Evolutionary conservation across 495 filamentous ascomycete genomes (phyloP).

Genomic region (Penicillium cataractarum): DNA sequence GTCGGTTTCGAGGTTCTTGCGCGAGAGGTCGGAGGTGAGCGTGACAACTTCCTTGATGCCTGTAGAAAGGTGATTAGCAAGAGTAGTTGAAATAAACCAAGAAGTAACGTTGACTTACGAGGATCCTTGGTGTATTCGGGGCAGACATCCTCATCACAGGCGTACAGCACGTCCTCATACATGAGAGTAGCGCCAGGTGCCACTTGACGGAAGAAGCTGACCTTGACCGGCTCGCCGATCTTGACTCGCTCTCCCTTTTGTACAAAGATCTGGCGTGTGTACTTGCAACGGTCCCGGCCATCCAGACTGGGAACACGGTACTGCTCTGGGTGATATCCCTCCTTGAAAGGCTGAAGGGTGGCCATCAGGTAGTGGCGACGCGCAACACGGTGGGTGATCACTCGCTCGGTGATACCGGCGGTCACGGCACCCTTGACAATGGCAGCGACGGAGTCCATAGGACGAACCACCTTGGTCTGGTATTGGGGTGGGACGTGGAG

Average conservation of each 20-base stretch:
- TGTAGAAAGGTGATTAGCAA: conserved; percentile 38
- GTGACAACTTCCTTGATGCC: conserved; percentile 99
- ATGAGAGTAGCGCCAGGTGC: conserved; percentile 96
- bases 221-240: conserved; percentile 98
- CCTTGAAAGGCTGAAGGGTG: conserved; percentile 97
- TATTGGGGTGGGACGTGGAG: conserved; percentile 78
- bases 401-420: conserved; percentile 93
- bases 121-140: conserved; percentile 99
- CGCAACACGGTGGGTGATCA: conserved; percentile 96
- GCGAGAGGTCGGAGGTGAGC: conserved; percentile 91
- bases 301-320: conserved; percentile 96
- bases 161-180: conserved; percentile 99
- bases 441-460: conserved; percentile 81
- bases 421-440: conserved; percentile 83
- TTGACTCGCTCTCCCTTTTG: conserved; percentile 98
- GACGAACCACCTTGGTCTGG: conserved; percentile 78
- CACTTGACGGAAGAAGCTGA: conserved; percentile 97
- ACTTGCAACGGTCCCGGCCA: conserved; percentile 98
- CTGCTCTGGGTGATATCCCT: conserved; percentile 96
- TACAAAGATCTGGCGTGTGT: conserved; percentile 97
- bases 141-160: conserved; percentile 97
- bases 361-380: conserved; percentile 99
- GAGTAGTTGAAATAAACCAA: background rate
- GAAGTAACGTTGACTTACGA: conserved; percentile 64
- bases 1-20: conserved; percentile 98